These are phyloP conservation scores for Calophaca sinica DNA, from an alignment of 306 rosid genomes.

Conservation along the genomic window DNA sequence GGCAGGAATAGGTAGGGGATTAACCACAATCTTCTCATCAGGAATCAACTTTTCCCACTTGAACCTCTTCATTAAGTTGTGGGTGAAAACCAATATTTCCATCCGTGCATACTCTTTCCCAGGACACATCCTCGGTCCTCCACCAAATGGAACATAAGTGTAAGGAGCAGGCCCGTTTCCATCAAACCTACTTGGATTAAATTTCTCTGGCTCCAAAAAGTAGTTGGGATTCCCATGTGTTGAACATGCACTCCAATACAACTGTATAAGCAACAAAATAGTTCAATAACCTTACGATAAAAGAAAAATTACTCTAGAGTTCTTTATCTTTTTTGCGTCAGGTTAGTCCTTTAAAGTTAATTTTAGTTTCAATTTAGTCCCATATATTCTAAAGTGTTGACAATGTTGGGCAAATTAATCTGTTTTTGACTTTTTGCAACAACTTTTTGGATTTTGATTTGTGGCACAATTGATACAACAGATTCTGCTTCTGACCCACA, in stretches of 20 bases:
- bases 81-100: slow-evolving; percentile 24
- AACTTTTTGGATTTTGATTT: no score
- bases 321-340: no score
- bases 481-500: no score
- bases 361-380: no score
- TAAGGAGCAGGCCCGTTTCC: slow-evolving; percentile 67
- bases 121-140: slow-evolving; percentile 15
- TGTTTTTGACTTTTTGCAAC: no score
- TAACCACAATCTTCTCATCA: slow-evolving; percentile 48
- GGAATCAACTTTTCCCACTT: slow-evolving; percentile 58
- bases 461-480: no score
- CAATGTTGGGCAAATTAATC: no score
- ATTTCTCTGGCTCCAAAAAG: slow-evolving; percentile 59
- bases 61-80: slow-evolving; percentile 63
- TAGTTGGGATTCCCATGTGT: slow-evolving; percentile 57
- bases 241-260: slow-evolving; percentile 73
- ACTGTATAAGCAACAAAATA: slow-evolving; percentile 26
- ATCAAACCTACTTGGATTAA: slow-evolving; percentile 71
- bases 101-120: slow-evolving; percentile 31
- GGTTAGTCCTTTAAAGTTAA: no score
- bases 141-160: slow-evolving; percentile 64
- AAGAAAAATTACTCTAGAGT: no score
- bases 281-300: background rate
- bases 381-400: no score
- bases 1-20: slow-evolving; percentile 65